Conservation (phyloP, 1,139 yeast species). For the Candida sanyaensis region DNA sequence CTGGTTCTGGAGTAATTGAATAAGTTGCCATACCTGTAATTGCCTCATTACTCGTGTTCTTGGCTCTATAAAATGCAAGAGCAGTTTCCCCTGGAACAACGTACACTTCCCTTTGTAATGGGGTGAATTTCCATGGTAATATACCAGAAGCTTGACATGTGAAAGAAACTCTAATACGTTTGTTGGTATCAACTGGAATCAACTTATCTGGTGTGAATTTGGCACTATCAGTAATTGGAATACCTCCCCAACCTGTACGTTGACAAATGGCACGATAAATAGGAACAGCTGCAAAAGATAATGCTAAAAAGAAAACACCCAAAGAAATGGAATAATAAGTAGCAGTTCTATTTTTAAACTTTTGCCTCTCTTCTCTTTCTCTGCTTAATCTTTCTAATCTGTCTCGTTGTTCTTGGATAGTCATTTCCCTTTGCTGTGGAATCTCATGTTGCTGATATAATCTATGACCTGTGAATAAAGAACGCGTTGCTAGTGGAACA, state of each 20-base stretch:
- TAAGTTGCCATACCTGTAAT: constrained; percentile 98
- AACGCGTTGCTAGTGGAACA: constrained; percentile 1
- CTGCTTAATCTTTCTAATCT: constrained; percentile 17
- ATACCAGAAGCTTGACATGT: constrained; percentile 91
- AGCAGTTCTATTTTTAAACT: constrained; percentile 49
- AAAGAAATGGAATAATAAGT: constrained; percentile 74
- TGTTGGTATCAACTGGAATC: constrained; percentile 84
- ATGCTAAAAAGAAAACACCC: constrained; percentile 71
- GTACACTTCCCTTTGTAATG: constrained; percentile 91
- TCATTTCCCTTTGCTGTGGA: not conserved
- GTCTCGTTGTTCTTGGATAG: constrained; percentile 17
- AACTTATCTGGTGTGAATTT: constrained; percentile 85
- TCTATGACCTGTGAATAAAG: not conserved
- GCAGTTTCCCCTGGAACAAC: constrained; percentile 99
- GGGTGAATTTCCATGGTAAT: constrained; percentile 94
- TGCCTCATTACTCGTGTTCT: constrained; percentile 81
- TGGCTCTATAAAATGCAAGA: constrained; percentile 91
- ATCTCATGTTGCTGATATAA: constrained; percentile 1
- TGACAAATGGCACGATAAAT: constrained; percentile 89
- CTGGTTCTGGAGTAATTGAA: constrained; percentile 94
- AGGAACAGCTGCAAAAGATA: constrained; percentile 92
- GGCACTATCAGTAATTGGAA: constrained; percentile 82
- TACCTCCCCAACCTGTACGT: constrained; percentile 95
- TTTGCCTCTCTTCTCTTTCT: constrained; percentile 32
- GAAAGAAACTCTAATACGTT: constrained; percentile 78